Base-by-base conservation (phyloP, 805 yeast species). In the Myxozyma udenii region DNA sequence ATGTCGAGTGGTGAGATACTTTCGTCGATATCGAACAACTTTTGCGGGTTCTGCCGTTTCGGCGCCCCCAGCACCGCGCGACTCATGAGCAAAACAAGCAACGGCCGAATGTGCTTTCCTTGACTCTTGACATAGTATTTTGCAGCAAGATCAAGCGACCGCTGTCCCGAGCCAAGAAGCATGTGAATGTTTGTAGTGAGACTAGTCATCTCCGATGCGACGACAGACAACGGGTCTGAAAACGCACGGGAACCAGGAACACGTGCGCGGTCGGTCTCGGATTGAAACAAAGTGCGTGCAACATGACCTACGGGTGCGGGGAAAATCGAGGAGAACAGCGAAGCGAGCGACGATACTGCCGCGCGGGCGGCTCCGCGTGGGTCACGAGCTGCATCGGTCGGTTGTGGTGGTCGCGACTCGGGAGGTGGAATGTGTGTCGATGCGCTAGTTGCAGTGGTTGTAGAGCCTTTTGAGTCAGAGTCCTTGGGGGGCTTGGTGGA, bases 61-160 rank as follows among this genome's bases (percentile, higher is more conserved):
- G 60, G 60, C 32, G 59, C 60, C 2, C 18, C 19, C 19, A 55
- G 84, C 77, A 91, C 74, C 3, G 96, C 93, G 63, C 88, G 85
- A 32, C 95, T 80, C 47, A 93, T 73, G 44, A 93, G 71, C 51
- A 93, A 73, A 11, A 93, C 98, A 53, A 93, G 79, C 59, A 93
- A 71, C 1, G 98, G 98, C 52, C 98, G 77, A 18, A 93, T 88
- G 65, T 90, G 95, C 69, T 93, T 93, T 4, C 98, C 98, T 66
- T 91, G 96, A 18, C 93, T 87, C 69, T 90, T 96, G 62, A 93
- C 93, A 71, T 93, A 93, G 71, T 93, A 93, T 32, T 88, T 80
- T n/a, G 95, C 84, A 3, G 91, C 96, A 60, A 95, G 77, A 70
- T 91, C 90, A 55, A 91, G 75, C 9, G 93, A 84, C 1, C 98